These are phyloP conservation scores for Vanrija sp. DNA, from an alignment of 1,284 basidiomycete species.

Conservation along the genomic window DNA sequence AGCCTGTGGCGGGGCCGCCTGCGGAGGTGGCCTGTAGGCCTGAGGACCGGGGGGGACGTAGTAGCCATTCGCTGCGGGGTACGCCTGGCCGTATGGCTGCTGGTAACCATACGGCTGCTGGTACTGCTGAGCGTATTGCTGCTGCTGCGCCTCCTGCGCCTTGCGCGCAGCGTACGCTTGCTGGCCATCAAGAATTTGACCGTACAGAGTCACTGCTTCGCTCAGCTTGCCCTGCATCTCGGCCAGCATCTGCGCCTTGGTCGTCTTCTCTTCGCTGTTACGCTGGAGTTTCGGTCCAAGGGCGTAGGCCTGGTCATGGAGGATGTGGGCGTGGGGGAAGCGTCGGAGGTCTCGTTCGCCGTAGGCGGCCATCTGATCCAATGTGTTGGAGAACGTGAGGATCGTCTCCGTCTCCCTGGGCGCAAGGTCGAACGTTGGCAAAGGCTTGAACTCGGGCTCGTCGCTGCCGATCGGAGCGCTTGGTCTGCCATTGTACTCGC, in stretches of 20 bases:
- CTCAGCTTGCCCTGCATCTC: slow-evolving; percentile 94
- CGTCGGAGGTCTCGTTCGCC: slow-evolving; percentile 71
- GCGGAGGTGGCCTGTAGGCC: not conserved
- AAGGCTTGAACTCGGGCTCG: slow-evolving; percentile 49
- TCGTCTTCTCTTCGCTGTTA: slow-evolving; percentile 77
- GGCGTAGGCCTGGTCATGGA: slow-evolving; percentile 78
- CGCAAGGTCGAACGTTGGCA: slow-evolving; percentile 72
- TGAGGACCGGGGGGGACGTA: slow-evolving; percentile 5
- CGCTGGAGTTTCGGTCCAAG: slow-evolving; percentile 77
- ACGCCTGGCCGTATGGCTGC: slow-evolving; percentile 1
- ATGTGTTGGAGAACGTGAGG: slow-evolving; percentile 80
- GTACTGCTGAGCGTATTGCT: slow-evolving; percentile 33
- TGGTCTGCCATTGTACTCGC: slow-evolving; percentile 73
- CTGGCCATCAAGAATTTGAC: slow-evolving; percentile 79
- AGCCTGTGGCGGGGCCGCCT: slow-evolving; percentile 2
- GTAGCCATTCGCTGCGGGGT: not conserved
- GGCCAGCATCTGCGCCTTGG: slow-evolving; percentile 78
- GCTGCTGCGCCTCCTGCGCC: slow-evolving; percentile 39
- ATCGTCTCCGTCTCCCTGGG: slow-evolving; percentile 77
- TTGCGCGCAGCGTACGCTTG: slow-evolving; percentile 45
- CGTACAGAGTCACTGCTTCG: slow-evolving; percentile 85
- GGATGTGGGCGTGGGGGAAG: slow-evolving; percentile 74
- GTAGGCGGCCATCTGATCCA: slow-evolving; percentile 75
- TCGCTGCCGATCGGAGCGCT: slow-evolving; percentile 67
- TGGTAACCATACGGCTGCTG: slow-evolving; percentile 18